A percentile compares a stretch with the other conserved stretches of the same genome.
These are phyloP conservation scores for Candida sanyaensis DNA, from an alignment of 1,139 yeast species.

Conservation along the genomic window DNA sequence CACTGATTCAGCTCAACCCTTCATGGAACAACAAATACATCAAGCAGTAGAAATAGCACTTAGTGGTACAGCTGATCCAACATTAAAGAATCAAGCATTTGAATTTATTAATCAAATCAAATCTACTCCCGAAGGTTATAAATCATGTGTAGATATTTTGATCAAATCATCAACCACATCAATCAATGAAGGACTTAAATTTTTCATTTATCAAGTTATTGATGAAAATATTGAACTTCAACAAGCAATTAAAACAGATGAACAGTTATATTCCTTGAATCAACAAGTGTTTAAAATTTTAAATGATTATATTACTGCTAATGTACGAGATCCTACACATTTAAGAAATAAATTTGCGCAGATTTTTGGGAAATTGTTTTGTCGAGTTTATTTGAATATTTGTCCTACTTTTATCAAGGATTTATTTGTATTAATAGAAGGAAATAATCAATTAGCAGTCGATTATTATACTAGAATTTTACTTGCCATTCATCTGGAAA, in stretches of 20 bases:
- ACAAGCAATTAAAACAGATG: conserved; percentile 21
- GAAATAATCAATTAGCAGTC: conserved; percentile 44
- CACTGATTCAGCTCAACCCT: neutral
- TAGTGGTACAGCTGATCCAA: conserved; percentile 70
- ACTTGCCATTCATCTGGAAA: conserved; percentile 80
- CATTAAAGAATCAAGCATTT: conserved; percentile 79
- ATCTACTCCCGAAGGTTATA: conserved; percentile 77
- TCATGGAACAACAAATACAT: conserved; percentile 83
- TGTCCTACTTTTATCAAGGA: conserved; percentile 75
- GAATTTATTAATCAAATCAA: conserved; percentile 77
- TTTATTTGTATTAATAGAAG: conserved; percentile 29
- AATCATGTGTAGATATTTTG: conserved; percentile 68
- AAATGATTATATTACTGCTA: conserved; percentile 28
- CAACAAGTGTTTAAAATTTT: conserved; percentile 41
- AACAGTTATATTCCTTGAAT: conserved; percentile 49
- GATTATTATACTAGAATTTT: conserved; percentile 80
- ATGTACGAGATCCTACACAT: conserved; percentile 55
- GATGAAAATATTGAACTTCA: conserved; percentile 62
- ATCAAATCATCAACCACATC: conserved; percentile 22
- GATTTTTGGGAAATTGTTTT: conserved; percentile 69
- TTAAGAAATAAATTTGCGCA: conserved; percentile 81
- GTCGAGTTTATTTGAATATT: conserved; percentile 58
- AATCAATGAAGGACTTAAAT: conserved; percentile 58
- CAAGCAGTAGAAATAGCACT: conserved; percentile 93
- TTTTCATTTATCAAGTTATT: conserved; percentile 81